Conservation (phyloP, 2,329 filamentous ascomycete genomes). For the Phialophora tarda region DNA sequence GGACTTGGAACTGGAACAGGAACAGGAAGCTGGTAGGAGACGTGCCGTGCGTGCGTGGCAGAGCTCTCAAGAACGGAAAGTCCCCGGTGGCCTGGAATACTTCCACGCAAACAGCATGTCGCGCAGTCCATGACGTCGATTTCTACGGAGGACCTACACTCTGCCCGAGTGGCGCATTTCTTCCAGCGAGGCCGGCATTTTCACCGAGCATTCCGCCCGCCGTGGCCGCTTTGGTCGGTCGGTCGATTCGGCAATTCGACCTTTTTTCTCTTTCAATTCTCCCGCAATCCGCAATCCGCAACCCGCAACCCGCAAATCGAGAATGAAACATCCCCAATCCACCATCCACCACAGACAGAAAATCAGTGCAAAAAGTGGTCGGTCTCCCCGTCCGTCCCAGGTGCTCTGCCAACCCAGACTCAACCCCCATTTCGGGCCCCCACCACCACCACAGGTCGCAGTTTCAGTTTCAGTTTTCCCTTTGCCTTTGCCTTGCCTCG, state of each 20-base stretch:
- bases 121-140: too few species aligned
- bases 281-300: conserved; percentile 1
- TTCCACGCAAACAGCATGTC: too few species aligned
- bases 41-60: too few species aligned
- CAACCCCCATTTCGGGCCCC: background rate
- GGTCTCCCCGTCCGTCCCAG: background rate
- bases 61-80: too few species aligned
- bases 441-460: background rate
- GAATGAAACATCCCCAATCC: background rate
- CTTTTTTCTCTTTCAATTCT: too few species aligned
- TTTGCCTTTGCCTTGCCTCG: conserved; percentile 5
- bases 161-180: too few species aligned
- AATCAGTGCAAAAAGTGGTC: background rate
- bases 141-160: too few species aligned
- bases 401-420: conserved; percentile 7
- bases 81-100: too few species aligned
- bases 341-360: background rate
- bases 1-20: background rate
- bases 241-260: too few species aligned
- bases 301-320: background rate
- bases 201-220: background rate
- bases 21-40: too few species aligned
- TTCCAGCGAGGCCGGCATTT: too few species aligned
- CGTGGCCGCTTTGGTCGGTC: background rate
- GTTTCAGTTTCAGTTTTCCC: conserved; percentile 1